Conservation (phyloP, 2,329 filamentous ascomycete genomes). For the Colletotrichum plurivorum region DNA sequence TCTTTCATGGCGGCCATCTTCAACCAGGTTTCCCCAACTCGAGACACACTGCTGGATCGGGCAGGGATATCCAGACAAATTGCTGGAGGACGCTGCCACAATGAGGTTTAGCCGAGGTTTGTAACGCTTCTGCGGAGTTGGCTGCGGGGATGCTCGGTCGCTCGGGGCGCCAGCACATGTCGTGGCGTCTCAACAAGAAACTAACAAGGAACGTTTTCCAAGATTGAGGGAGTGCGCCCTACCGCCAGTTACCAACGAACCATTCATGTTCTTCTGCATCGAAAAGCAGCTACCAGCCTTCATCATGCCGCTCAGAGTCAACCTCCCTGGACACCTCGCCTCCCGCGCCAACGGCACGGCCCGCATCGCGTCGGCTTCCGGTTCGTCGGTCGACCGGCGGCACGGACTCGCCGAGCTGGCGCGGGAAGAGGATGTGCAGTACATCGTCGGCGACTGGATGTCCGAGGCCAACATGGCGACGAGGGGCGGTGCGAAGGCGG, state of each 20-base stretch:
- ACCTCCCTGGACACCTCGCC: background rate
- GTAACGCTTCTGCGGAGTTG: background rate
- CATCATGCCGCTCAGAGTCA: conserved; percentile 9
- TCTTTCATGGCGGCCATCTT: too few species aligned
- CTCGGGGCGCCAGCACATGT: background rate
- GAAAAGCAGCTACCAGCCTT: background rate
- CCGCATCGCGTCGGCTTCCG: conserved; percentile 50
- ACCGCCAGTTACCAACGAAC: background rate
- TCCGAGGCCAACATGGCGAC: conserved; percentile 66
- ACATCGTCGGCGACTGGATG: conserved; percentile 57
- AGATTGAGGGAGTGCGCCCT: too few species aligned
- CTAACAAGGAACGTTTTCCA: too few species aligned
- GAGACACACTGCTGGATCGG: background rate
- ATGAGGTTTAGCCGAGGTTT: conserved; percentile 1
- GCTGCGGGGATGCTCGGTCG: conserved; percentile 2
- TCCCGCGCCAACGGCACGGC: conserved; percentile 9
- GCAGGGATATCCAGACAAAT: background rate
- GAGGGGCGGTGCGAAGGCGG: conserved; percentile 51
- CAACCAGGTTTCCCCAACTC: too few species aligned
- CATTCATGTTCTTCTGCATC: background rate
- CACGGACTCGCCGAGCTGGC: conserved; percentile 44
- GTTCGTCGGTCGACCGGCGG: conserved; percentile 45
- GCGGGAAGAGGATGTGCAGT: conserved; percentile 48
- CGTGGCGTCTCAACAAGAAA: background rate
- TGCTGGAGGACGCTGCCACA: background rate